Conservation (phyloP, 1,284 basidiomycete genomes). For the Boletellus deceptivus region DNA sequence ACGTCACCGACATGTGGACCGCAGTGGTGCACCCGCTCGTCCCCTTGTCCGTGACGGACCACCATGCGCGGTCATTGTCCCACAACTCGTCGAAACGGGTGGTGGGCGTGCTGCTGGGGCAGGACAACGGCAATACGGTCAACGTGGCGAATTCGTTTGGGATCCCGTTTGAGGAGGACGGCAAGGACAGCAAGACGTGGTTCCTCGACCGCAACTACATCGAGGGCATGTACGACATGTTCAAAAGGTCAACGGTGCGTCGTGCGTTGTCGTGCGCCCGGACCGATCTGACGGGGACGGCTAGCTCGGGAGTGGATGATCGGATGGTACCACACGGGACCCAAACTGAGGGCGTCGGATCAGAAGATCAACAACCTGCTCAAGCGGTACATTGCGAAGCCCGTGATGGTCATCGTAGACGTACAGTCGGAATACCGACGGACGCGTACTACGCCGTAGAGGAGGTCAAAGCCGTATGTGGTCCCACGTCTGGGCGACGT, state of each 20-base stretch:
- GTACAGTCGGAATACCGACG: slow-evolving; percentile 96
- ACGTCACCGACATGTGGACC: slow-evolving; percentile 1
- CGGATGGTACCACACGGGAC: slow-evolving; percentile 98
- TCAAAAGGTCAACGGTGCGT: slow-evolving; percentile 98
- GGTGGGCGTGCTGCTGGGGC: slow-evolving; percentile 90
- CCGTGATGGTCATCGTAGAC: slow-evolving; percentile 99
- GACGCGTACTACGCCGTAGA: slow-evolving; percentile 98
- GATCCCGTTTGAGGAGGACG: slow-evolving; percentile 98
- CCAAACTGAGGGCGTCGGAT: slow-evolving; percentile 92
- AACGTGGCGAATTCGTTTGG: slow-evolving; percentile 97
- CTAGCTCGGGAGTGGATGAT: slow-evolving; percentile 94
- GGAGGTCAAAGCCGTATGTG: slow-evolving; percentile 91
- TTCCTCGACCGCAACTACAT: slow-evolving; percentile 99
- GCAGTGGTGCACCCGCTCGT: slow-evolving; percentile 86
- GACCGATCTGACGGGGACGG: neutral
- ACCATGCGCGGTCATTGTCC: slow-evolving; percentile 84
- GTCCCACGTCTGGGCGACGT: neutral
- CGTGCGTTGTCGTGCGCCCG: neutral
- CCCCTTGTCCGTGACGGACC: slow-evolving; percentile 88
- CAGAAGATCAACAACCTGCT: slow-evolving; percentile 97
- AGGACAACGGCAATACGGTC: slow-evolving; percentile 90
- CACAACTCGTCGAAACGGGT: slow-evolving; percentile 86
- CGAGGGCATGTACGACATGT: slow-evolving; percentile 99
- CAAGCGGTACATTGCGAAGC: slow-evolving; percentile 88
- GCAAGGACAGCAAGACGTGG: slow-evolving; percentile 97